A percentile compares a stretch with the other conserved stretches of the same genome.
Conservation (phyloP, 192 early-diverging fungal genomes). For the Entrophospora sp. region DNA sequence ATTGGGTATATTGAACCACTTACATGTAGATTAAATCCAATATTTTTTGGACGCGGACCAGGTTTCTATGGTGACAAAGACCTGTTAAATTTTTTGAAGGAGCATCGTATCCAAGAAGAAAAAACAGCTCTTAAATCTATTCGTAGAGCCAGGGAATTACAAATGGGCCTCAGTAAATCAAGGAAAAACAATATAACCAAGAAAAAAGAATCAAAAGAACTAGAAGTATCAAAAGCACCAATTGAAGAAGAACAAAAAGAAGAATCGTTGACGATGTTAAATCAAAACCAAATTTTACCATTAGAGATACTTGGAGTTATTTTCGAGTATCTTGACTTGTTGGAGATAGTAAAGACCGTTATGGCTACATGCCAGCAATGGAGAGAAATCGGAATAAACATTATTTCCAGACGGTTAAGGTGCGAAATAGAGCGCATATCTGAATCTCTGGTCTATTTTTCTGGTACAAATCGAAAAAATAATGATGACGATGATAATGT, state of each 20-base stretch:
- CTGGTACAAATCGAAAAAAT: too few relatives aligned
- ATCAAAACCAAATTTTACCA: not conserved
- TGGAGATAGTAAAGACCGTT: not conserved
- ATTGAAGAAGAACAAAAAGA: too few relatives aligned
- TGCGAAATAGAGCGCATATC: not conserved
- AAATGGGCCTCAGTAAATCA: not conserved
- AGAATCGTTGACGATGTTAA: too few relatives aligned
- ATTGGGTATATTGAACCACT: not conserved
- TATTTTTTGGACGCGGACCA: not conserved
- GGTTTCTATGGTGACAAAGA: not conserved
- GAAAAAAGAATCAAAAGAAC: not conserved
- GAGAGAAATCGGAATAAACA: constrained; percentile 4
- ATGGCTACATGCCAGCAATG: constrained; percentile 5
- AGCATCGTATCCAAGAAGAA: not conserved
- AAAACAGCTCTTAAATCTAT: not conserved
- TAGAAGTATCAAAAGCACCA: not conserved
- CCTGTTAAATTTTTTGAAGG: not conserved
- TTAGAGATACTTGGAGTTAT: not conserved
- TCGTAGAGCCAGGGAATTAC: not conserved
- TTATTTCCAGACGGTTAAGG: not conserved
- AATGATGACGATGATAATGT: too few relatives aligned
- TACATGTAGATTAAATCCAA: not conserved
- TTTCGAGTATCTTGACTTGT: not conserved
- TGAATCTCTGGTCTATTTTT: not conserved
- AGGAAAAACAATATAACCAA: not conserved